Evolutionary conservation across 169 alveolate genomes (phyloP), one percentile per base, ranked within the genome.

Genomic region (Eimeria brunetti): DNA sequence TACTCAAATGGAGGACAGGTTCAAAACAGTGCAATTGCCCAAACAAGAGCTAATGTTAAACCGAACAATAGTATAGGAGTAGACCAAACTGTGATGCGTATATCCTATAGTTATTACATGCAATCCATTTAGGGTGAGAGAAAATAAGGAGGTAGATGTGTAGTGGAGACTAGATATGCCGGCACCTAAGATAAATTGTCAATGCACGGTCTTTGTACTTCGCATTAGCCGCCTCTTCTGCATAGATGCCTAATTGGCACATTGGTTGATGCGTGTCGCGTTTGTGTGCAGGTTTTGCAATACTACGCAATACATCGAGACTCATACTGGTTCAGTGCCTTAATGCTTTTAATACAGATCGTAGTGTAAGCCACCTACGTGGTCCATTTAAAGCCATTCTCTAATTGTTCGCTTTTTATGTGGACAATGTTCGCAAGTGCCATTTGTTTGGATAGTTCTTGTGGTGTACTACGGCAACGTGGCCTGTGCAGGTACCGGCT

Each of bases 1-100:
- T 92, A 92, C 93, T 49, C 75, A 22, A 62, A 51, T 58, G 94
- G 94, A 30, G 94, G 69, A 4, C 88, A 84, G 83, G 94, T 94
- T 16, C 64, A 44, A 44, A 30, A 8, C 67, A 46, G 12, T 51
- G 64, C 88, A 27, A 2, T 38, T n/a, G 8, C 44, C 20, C 27
- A 24, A 18, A 16, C 64, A n/a, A n/a, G n/a, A n/a, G n/a, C n/a
- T n/a, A n/a, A n/a, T n/a, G n/a, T n/a, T n/a, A n/a, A n/a, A n/a
- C n/a, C n/a, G n/a, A n/a, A n/a, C n/a, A n/a, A 14, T 1, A 33
- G 51, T 33, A 33, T 36, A 33, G 81, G 53, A 27, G 38, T 38
- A 71, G 53, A 36, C 14, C n/a, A 4, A 14, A 69, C 51, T 46
- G 80, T 69, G 80, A 16, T 69, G 36, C 51, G n/a, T 51, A 30